These are phyloP conservation scores for Alternaria burnsii DNA, from an alignment of 2,329 filamentous ascomycete species.

Conservation along the genomic window DNA sequence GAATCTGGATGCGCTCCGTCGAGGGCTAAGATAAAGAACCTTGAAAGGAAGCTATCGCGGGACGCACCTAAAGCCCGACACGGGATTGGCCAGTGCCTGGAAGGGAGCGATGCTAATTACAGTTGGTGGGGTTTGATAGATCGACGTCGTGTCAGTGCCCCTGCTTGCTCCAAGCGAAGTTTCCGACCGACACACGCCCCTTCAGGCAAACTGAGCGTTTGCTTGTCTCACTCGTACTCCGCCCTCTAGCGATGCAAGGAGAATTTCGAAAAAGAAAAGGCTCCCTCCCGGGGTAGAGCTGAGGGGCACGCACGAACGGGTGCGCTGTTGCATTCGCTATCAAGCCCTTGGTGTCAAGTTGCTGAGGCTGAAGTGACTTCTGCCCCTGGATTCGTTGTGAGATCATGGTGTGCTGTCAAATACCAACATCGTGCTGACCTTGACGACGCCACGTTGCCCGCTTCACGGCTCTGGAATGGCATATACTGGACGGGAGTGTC, in stretches of 20 bases:
- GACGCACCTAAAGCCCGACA: constrained; percentile 42
- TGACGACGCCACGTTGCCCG: constrained; percentile 31
- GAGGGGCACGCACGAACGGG: constrained; percentile 10
- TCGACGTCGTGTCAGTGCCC: constrained; percentile 44
- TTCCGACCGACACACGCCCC: constrained; percentile 31
- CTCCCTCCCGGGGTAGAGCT: neutral
- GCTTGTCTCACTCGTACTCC: constrained; percentile 32
- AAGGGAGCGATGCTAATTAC: constrained; percentile 28
- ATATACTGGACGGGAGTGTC: constrained; percentile 28
- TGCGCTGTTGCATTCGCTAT: constrained; percentile 20
- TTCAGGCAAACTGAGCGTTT: constrained; percentile 20
- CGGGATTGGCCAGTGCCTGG: constrained; percentile 37
- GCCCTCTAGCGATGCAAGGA: constrained; percentile 26
- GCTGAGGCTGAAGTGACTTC: constrained; percentile 10
- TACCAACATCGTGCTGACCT: constrained; percentile 29
- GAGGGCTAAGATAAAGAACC: constrained; percentile 24
- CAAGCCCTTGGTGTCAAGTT: constrained; percentile 18
- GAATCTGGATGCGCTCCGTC: constrained; percentile 14
- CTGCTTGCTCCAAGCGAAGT: constrained; percentile 22
- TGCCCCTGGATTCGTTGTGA: constrained; percentile 23
- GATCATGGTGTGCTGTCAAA: constrained; percentile 26
- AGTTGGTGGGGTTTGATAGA: constrained; percentile 30
- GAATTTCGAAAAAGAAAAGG: constrained; percentile 8
- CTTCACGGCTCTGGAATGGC: constrained; percentile 18
- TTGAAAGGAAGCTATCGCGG: constrained; percentile 35